These are phyloP conservation scores for Mycena sp. DNA, from an alignment of 1,284 basidiomycete genomes.

Conservation along the genomic window DNA sequence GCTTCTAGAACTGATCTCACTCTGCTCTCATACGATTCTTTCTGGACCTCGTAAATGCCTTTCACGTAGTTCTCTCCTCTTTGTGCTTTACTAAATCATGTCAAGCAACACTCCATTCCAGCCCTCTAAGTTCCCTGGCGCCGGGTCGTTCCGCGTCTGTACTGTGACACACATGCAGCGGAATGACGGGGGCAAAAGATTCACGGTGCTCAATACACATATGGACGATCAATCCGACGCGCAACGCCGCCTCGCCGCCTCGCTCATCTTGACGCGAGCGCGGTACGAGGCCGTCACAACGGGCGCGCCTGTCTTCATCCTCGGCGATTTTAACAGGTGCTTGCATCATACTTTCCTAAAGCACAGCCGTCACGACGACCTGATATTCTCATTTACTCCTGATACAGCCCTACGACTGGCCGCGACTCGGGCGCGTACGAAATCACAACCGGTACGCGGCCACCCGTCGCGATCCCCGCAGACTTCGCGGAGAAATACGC, in stretches of 20 bases:
- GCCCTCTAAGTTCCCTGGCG: conserved; percentile 61
- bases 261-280: conserved; percentile 59
- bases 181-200: conserved; percentile 33
- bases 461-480: conserved; percentile 52
- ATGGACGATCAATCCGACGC: conserved; percentile 65
- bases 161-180: conserved; percentile 54
- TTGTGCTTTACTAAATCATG: background rate
- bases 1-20: conserved; percentile 47
- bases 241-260: conserved; percentile 60
- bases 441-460: conserved; percentile 54
- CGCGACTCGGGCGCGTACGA: conserved; percentile 59
- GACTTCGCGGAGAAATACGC: conserved; percentile 55
- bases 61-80: conserved; percentile 56
- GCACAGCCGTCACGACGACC: background rate
- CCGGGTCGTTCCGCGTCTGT: conserved; percentile 62
- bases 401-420: conserved; percentile 51
- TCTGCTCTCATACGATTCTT: conserved; percentile 56
- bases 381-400: background rate
- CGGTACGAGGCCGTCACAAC: conserved; percentile 56
- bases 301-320: conserved; percentile 53
- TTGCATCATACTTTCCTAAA: background rate
- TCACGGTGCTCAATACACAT: conserved; percentile 62
- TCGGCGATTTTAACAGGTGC: conserved; percentile 66
- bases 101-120: conserved; percentile 57
- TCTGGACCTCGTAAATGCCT: conserved; percentile 65